These are phyloP conservation scores for Vigna radiata DNA, from an alignment of 306 rosid genomes.

Conservation along the genomic window DNA sequence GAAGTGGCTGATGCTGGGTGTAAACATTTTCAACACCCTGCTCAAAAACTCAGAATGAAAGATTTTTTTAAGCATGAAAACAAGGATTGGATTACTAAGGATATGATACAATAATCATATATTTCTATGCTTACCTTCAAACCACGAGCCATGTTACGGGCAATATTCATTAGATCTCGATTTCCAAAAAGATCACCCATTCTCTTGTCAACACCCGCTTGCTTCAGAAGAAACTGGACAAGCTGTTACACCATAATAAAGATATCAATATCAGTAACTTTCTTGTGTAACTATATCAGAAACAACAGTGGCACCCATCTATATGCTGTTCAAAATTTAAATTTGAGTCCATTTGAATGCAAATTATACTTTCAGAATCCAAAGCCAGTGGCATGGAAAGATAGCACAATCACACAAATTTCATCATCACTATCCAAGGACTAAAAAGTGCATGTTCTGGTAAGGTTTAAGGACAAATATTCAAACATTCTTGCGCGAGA, in stretches of 20 bases:
- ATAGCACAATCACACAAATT: not conserved
- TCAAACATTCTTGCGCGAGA: constrained; percentile 19
- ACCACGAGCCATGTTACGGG: constrained; percentile 98
- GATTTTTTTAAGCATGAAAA: constrained; percentile 36
- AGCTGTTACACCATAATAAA: constrained; percentile 68
- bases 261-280: constrained; percentile 51
- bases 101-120: constrained; percentile 32
- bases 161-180: constrained; percentile 91
- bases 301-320: constrained; percentile 26
- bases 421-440: constrained; percentile 32
- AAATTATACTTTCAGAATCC: constrained; percentile 35
- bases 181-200: constrained; percentile 89
- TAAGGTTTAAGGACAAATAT: constrained; percentile 21
- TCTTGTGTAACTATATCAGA: constrained; percentile 29
- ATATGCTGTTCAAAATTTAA: constrained; percentile 22
- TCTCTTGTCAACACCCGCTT: constrained; percentile 96
- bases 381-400: constrained; percentile 23
- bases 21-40: constrained; percentile 95
- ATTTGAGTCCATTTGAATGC: constrained; percentile 18
- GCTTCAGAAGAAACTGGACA: constrained; percentile 94
- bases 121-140: constrained; percentile 69
- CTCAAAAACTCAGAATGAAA: constrained; percentile 45
- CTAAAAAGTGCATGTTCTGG: constrained; percentile 27
- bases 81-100: constrained; percentile 34
- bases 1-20: constrained; percentile 93